Evolutionary conservation across 169 alveolate species (phyloP), one percentile per base, ranked within the genome.

Genomic region (Miamiensis avidus): DNA sequence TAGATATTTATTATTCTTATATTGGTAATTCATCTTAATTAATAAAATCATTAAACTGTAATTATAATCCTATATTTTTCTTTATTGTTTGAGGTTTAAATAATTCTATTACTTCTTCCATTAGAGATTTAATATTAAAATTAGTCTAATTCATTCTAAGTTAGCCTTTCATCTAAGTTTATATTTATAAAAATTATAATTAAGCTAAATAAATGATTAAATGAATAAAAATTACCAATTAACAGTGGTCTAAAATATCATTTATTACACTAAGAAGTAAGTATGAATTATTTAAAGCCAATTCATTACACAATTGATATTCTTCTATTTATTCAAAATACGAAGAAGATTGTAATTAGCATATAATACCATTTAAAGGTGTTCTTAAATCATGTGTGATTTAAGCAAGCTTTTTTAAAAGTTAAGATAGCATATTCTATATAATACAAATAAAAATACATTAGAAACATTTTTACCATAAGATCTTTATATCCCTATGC

Each of bases 311-410:
- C 0, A 30, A 25, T 29, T 34, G 31, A 27, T 29, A 28, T 75
- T 75, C 81, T 25, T 75, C 33, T 6, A 31, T 31, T 16, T 75
- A 25, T 16, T 75, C 33, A 27, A 31, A 34, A 25, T 31, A 29
- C 29, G 31, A 31, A 34, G 33, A 31, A 6, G 69, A 34, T 75
- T 75, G 69, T 27, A 75, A 34, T 65, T 31, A 31, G 25, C 31
- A 31, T 0, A 65, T 75, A 26, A 75, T 75, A 16, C 81, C 31
- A 16, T 75, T 75, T 25, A 75, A 65, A 11, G 81, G 81, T 28
- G 81, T 75, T 28, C 33, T 75, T 29, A 75, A 65, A 75, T 75
- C 81, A 31, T 75, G 81, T 15, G 81, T 75, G 27, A 75, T 65
- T 25, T 75, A 31, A 1, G 81, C 81, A 25, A 75, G 81, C 81